Base-by-base conservation (phyloP, 805 yeast genomes). In the Saccharomycopsis javanensis region DNA sequence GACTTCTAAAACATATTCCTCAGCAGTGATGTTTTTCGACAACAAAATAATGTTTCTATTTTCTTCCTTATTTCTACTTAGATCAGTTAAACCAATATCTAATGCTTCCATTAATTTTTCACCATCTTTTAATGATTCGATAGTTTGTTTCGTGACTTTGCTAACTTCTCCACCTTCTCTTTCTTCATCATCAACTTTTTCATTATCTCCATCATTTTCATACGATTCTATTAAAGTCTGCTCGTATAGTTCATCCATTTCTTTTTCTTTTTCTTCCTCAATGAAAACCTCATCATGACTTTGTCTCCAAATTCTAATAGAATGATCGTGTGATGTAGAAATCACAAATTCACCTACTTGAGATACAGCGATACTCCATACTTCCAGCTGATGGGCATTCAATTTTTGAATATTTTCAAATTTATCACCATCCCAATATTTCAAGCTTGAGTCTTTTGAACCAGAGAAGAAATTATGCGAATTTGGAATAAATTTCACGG, bases 371-470 rank as follows among this genome's bases (percentile, higher is more conserved):
- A 94, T 68, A 42, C 89, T 80, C 99, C 98, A 94, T 25, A 94
- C 95, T 72, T 94, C 98, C 57, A 89, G 79, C 59, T 89, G 96
- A 69, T 94, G 98, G 4, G 86, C 91, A 7, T 81, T 79, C 33
- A 94, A 75, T 65, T 86, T 88, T 70, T 94, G 98, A 61, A 94
- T 82, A 69, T 92, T 87, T 64, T 88, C 97, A 69, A 94, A 94
- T 71, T 94, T 94, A 65, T 88, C 95, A 63, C 98, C 99, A 70
- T 94, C 99, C 99, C 99, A 94, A 70, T 89, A 90, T 71, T 94
- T 94, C 57, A 94, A 79, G 59, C 85, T 71, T 13, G 87, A 90
- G 71, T 94, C 99, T 67, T 94, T 94, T 34, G 92, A 85, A 58
- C 88, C 83, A 57, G 96, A 85, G 72, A 94, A 87, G 70, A 94